Evolutionary conservation across 495 filamentous ascomycete species (phyloP).

Genomic region (Hypoxylon intermedium): DNA sequence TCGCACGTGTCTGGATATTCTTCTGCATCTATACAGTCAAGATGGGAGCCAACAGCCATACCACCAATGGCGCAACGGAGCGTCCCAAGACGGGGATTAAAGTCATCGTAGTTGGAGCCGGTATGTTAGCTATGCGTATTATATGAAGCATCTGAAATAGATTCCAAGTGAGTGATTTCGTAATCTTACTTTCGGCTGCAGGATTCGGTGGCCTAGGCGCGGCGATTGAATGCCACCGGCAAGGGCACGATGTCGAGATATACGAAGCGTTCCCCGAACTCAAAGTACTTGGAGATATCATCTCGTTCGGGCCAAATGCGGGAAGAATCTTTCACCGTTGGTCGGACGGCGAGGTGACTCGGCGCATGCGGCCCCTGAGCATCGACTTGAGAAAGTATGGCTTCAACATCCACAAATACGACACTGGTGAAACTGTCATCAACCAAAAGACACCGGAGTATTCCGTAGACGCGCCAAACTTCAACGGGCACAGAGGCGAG

Average conservation of each 20-base stretch:
- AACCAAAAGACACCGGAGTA: slow-evolving; percentile 57
- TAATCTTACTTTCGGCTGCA: slow-evolving; percentile 2
- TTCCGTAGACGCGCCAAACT: slow-evolving; percentile 59
- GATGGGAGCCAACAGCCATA: slow-evolving; percentile 30
- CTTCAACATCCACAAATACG: slow-evolving; percentile 67
- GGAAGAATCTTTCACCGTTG: slow-evolving; percentile 63
- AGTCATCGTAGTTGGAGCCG: slow-evolving; percentile 63
- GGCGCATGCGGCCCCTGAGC: slow-evolving; percentile 56
- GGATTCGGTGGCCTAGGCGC: slow-evolving; percentile 67
- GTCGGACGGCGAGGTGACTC: slow-evolving; percentile 55
- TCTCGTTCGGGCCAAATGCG: slow-evolving; percentile 68
- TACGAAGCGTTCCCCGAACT: slow-evolving; percentile 66
- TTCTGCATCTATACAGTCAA: slow-evolving; percentile 9
- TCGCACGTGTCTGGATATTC: slow-evolving; percentile 12
- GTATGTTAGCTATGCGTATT: slow-evolving; percentile 25
- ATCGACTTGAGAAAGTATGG: slow-evolving; percentile 61
- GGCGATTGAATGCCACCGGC: slow-evolving; percentile 67
- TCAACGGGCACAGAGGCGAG: slow-evolving; percentile 68
- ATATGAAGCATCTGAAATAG: neutral
- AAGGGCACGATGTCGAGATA: slow-evolving; percentile 65
- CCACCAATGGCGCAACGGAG: slow-evolving; percentile 19
- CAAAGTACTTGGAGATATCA: slow-evolving; percentile 67
- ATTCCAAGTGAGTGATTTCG: neutral
- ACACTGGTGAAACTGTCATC: slow-evolving; percentile 66
- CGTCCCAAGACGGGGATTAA: slow-evolving; percentile 58